Conservation (phyloP, 768 basidiomycete species). For the Russula virescens region DNA sequence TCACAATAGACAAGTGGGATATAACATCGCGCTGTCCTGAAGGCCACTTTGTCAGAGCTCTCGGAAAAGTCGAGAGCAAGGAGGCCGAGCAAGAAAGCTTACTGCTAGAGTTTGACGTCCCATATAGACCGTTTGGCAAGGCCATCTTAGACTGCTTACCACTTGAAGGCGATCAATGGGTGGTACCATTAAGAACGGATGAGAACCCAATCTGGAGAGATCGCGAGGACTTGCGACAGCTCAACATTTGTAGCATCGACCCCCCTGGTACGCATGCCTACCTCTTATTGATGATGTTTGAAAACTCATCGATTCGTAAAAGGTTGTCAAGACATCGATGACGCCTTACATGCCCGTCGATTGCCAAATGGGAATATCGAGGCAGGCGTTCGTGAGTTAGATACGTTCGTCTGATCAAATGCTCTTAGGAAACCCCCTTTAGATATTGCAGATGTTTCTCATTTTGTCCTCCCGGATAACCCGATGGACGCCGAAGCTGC, state of each 20-base stretch:
- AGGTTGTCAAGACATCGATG: constrained; percentile 98
- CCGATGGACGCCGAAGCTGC: constrained; percentile 97
- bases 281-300: background rate
- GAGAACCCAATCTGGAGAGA: constrained; percentile 62
- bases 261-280: constrained; percentile 61
- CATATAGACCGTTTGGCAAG: constrained; percentile 94
- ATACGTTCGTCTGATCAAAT: background rate
- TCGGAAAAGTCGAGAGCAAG: constrained; percentile 89
- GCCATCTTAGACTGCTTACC: constrained; percentile 92
- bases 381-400: constrained; percentile 89
- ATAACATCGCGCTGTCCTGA: constrained; percentile 86
- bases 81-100: constrained; percentile 95
- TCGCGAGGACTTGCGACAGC: constrained; percentile 77
- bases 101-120: constrained; percentile 90
- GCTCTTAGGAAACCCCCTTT: constrained; percentile 5
- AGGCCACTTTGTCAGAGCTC: constrained; percentile 90
- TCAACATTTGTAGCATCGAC: constrained; percentile 94
- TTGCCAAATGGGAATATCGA: constrained; percentile 93
- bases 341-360: constrained; percentile 85
- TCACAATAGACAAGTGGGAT: constrained; percentile 93
- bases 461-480: constrained; percentile 90
- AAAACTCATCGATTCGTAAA: constrained; percentile 15
- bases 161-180: constrained; percentile 83
- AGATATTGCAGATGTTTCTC: constrained; percentile 99
- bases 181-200: constrained; percentile 72